A percentile compares a stretch with the other conserved stretches of the same genome.
phyloP scores from a whole-genome alignment of 1,284 basidiomycete species.

The Stygiomarasmius scandens region DNA sequence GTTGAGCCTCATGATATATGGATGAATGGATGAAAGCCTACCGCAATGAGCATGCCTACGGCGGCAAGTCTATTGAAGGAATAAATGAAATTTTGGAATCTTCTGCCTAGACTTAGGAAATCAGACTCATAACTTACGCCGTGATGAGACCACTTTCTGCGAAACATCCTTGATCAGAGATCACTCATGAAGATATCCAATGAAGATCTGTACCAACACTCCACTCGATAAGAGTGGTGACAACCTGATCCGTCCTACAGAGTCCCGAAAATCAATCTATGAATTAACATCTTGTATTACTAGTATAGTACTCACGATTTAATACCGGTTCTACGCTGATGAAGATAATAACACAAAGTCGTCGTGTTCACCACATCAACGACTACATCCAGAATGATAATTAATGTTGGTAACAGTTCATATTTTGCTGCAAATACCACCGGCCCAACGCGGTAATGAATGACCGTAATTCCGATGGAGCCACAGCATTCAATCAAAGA shows the following conservation, averaged over 20 bases:
- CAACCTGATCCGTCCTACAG: slow-evolving; percentile 3
- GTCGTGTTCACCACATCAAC: slow-evolving; percentile 1
- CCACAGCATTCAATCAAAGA: background rate
- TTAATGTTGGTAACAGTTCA: background rate
- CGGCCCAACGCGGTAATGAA: background rate
- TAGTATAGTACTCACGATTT: background rate
- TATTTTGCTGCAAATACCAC: background rate
- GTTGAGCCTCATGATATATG: no score
- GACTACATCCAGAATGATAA: background rate
- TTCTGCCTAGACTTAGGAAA: no score
- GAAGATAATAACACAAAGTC: background rate
- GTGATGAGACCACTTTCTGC: no score
- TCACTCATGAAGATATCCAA: background rate
- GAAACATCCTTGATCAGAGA: background rate
- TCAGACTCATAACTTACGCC: no score
- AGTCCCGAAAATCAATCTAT: background rate
- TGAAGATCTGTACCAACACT: background rate
- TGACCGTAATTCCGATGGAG: background rate
- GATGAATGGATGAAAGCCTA: no score
- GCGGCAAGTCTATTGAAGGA: no score
- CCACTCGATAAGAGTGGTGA: slow-evolving; percentile 1
- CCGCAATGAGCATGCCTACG: no score
- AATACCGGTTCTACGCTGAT: background rate
- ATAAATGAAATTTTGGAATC: no score
- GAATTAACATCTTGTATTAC: background rate